Evolutionary conservation across 257 asterid genomes (phyloP).

Genomic region (Capsicum chinense): DNA sequence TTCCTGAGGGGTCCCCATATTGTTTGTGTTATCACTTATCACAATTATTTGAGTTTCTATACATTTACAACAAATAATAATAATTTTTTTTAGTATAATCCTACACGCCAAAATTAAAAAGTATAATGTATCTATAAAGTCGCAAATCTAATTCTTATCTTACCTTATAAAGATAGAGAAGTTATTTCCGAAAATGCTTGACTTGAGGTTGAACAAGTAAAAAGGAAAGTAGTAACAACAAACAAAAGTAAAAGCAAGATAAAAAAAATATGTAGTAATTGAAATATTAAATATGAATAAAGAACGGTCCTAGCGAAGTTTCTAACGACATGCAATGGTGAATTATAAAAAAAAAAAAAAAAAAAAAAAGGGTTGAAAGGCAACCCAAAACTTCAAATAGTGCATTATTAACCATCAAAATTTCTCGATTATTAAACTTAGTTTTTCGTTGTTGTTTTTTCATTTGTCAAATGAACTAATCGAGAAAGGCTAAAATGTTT

Average conservation of each 20-base stretch:
- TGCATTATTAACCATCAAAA: neutral
- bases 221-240: too few relatives aligned
- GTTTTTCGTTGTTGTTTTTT: too few relatives aligned
- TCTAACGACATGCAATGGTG: neutral
- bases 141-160: too few relatives aligned
- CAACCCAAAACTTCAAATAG: neutral
- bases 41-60: conserved; percentile 33
- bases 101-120: too few relatives aligned
- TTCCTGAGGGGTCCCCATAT: conserved; percentile 25
- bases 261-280: too few relatives aligned
- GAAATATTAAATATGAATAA: too few relatives aligned
- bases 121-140: too few relatives aligned
- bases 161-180: too few relatives aligned
- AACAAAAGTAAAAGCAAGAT: too few relatives aligned
- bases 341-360: neutral
- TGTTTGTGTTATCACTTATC: conserved; percentile 44
- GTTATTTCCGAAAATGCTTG: too few relatives aligned
- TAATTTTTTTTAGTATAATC: too few relatives aligned
- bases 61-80: neutral
- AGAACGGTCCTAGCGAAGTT: neutral
- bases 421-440: neutral
- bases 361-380: neutral
- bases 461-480: neutral
- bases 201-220: too few relatives aligned
- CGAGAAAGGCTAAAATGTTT: neutral